Percentiles rank a stretch among this genome's conserved stretches.
phyloP scores from a whole-genome alignment of 352 stramenopile species.

The Globisporangium viniferum region DNA sequence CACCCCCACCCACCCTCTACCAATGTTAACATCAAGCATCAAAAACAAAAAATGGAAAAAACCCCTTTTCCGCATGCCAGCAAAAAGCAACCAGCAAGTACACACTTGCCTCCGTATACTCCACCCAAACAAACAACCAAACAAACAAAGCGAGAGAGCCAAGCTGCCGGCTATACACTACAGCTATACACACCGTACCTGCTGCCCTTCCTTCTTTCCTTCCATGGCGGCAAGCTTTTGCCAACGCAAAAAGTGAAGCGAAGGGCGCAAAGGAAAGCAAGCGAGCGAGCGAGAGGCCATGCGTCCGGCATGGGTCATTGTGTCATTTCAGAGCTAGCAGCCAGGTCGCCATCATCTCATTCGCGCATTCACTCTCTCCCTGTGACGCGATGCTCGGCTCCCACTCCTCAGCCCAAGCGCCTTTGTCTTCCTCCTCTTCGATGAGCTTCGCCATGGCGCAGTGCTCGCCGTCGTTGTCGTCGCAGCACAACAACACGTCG shows the following conservation, averaged over 20 bases:
- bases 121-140: not conserved
- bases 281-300: not conserved
- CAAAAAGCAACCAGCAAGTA: not conserved
- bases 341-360: slow-evolving; percentile 7
- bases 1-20: not conserved
- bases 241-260: not conserved
- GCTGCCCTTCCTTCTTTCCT: not conserved
- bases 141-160: not conserved
- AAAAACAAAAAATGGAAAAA: slow-evolving; percentile 9
- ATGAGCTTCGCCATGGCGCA: slow-evolving; percentile 1
- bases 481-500: slow-evolving; percentile 11
- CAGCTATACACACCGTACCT: slow-evolving; percentile 6
- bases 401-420: not conserved
- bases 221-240: not conserved
- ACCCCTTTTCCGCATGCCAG: not conserved
- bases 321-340: slow-evolving; percentile 27
- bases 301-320: slow-evolving; percentile 19
- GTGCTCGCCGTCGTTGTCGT: not conserved
- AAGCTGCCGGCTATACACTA: not conserved
- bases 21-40: not conserved
- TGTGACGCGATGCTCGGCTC: not conserved
- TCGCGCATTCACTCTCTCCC: not conserved
- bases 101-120: slow-evolving; percentile 1
- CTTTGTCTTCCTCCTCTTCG: not conserved
- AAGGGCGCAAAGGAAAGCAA: not conserved